These are phyloP conservation scores for Backusella morwellensis DNA, from an alignment of 192 early-diverging fungal species.

Conservation along the genomic window DNA sequence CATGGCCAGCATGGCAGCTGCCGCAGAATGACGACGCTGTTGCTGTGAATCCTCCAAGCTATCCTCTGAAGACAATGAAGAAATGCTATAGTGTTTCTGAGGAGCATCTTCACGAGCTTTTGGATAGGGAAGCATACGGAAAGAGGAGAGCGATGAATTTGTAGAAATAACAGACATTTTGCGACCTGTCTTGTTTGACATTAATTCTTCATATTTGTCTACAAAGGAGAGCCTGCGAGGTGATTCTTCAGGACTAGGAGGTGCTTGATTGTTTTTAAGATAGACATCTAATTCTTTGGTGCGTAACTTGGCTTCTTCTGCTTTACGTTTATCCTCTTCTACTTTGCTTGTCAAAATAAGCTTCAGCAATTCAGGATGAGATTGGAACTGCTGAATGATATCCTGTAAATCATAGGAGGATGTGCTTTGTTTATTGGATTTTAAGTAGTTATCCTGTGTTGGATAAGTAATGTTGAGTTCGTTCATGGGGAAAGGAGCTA, in stretches of 20 bases:
- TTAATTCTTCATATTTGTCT: background rate
- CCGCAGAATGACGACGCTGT: slow-evolving; percentile 28
- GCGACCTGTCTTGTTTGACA: background rate
- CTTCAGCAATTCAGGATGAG: slow-evolving; percentile 53
- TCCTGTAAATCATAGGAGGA: slow-evolving; percentile 49
- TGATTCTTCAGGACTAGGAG: background rate
- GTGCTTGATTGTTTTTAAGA: slow-evolving; percentile 28
- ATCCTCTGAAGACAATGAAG: background rate
- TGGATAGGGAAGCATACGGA: background rate
- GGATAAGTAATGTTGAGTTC: background rate
- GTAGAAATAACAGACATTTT: background rate
- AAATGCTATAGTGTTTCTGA: background rate
- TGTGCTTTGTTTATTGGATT: slow-evolving; percentile 8
- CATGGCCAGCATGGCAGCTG: slow-evolving; percentile 33
- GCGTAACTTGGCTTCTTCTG: slow-evolving; percentile 55
- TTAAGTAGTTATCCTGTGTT: background rate
- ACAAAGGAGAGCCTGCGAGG: background rate
- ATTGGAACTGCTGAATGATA: slow-evolving; percentile 47
- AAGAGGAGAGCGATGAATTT: background rate
- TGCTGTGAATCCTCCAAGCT: slow-evolving; percentile 12
- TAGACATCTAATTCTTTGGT: slow-evolving; percentile 48
- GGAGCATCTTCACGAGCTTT: background rate
- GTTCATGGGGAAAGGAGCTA: background rate
- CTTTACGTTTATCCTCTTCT: slow-evolving; percentile 55
- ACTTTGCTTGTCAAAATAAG: slow-evolving; percentile 56